phyloP scores from a whole-genome alignment of 1,284 basidiomycete genomes.

The Exobasidium cylindrosporum region DNA sequence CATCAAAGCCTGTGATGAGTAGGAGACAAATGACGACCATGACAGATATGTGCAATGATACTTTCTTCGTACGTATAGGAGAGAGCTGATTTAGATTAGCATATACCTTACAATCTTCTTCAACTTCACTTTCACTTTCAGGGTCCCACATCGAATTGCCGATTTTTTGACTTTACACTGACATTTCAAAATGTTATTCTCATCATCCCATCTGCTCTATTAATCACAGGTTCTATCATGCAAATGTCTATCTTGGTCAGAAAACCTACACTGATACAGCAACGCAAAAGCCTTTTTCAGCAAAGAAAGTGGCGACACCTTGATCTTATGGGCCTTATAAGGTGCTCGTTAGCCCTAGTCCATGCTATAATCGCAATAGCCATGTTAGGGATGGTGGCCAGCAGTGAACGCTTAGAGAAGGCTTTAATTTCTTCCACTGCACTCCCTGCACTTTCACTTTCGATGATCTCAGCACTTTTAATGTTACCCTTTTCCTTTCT shows the following conservation, averaged over 20 bases:
- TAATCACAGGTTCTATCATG: slow-evolving; percentile 19
- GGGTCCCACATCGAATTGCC: slow-evolving; percentile 34
- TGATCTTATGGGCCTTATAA: slow-evolving; percentile 26
- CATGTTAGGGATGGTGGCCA: slow-evolving; percentile 18
- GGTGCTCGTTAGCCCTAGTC: slow-evolving; percentile 19
- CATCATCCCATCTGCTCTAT: slow-evolving; percentile 23
- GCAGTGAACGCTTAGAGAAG: not conserved
- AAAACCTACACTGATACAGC: not conserved
- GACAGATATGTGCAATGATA: not conserved
- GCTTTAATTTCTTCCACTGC: slow-evolving; percentile 11
- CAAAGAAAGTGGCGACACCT: not conserved
- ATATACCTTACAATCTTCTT: too few species aligned
- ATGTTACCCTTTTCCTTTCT: slow-evolving; percentile 22
- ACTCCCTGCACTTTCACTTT: slow-evolving; percentile 14
- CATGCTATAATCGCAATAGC: slow-evolving; percentile 24
- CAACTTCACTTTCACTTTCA: too few species aligned
- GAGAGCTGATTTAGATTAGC: too few species aligned
- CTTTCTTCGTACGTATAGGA: not conserved
- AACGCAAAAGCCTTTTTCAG: not conserved
- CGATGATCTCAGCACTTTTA: slow-evolving; percentile 22
- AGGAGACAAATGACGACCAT: not conserved
- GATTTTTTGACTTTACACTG: slow-evolving; percentile 42
- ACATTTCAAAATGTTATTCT: slow-evolving; percentile 34
- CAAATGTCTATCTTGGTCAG: slow-evolving; percentile 16
- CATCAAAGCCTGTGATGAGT: too few species aligned